Evolutionary conservation across 768 basidiomycete genomes (phyloP), one percentile per base, ranked within the genome.

Genomic region (Mycena amicta): DNA sequence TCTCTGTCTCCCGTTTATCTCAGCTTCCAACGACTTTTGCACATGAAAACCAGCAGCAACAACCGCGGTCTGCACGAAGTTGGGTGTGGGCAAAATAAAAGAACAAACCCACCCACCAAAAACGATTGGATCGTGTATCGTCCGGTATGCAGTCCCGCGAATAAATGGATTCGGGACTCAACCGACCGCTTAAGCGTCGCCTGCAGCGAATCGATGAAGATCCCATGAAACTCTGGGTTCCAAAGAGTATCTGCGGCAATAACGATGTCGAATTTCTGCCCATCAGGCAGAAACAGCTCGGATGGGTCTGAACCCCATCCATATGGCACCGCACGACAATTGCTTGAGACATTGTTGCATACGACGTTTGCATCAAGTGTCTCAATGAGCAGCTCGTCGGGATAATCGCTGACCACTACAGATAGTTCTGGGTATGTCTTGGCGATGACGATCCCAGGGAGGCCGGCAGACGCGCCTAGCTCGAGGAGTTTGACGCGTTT

Each of bases 161-260:
- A 79, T n/a, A 92, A 67, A 66, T 90, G 80, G 49, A 84, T 67
- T 11, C 88, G 81, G 28, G 89, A 74, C 37, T 73, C 60, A 1
- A 71, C 55, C 11, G 73, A 67, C 51, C 68, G 79, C 50, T 71
- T 74, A 30, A 91, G 75, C 18, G 82, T 82, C 59, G 63, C 55
- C 43, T 71, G 71, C 16, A 92, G 72, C 3, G 87, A 80, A 4
- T 77, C 68, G 33, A 89, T 71, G 53, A 90, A 84, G 11, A 78
- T 61, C 0, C 50, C 60, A 62, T 92, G 90, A 3, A 80, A 61
- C 23, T 84, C 83, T 3, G 86, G 70, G 66, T 91, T 89, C 91
- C 90, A 92, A 1, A 93, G 72, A 28, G 89, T 91, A 66, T 92
- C 91, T 13, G 90, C 86, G 0, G 89, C 88, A 23, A 91, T 60